Percentiles rank a stretch among this genome's conserved stretches.
phyloP scores from a whole-genome alignment of 2,329 filamentous ascomycete genomes.

The Emmonsiellopsis sp. region DNA sequence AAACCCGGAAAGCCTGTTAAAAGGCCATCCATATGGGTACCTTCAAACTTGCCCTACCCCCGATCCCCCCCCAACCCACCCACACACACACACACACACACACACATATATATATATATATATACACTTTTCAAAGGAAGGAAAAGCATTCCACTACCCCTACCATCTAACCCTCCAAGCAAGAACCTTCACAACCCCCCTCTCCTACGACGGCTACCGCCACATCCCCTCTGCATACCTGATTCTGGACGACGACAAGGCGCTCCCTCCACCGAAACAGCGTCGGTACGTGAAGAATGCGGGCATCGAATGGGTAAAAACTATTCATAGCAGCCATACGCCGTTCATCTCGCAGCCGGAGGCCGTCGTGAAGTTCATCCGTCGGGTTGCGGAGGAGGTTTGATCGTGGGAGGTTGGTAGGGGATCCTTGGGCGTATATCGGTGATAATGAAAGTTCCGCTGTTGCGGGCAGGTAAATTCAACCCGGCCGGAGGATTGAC shows the following conservation, averaged over 20 bases:
- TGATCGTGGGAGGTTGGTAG: neutral
- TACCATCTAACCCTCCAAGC: neutral
- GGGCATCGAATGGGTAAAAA: conserved; percentile 1
- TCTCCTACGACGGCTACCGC: conserved; percentile 5
- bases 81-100: neutral
- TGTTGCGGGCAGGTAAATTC: too few species aligned
- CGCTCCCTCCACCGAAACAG: conserved; percentile 2
- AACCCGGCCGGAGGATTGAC: too few species aligned
- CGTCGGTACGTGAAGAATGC: conserved; percentile 2
- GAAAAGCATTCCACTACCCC: neutral
- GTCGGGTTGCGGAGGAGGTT: neutral
- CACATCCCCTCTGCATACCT: conserved; percentile 6
- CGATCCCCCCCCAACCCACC: neutral
- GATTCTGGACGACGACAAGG: neutral
- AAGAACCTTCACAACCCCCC: neutral
- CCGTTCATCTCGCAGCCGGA: conserved; percentile 8
- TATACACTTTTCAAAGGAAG: neutral
- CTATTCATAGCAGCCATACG: conserved; percentile 5
- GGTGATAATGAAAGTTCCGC: too few species aligned
- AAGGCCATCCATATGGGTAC: conserved; percentile 1
- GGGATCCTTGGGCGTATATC: too few species aligned
- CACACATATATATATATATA: too few species aligned
- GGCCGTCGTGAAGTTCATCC: neutral
- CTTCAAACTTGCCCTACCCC: neutral
- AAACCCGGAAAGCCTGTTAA: neutral